phyloP scores from a whole-genome alignment of 495 filamentous ascomycete genomes.

The Evernia prunastri region DNA sequence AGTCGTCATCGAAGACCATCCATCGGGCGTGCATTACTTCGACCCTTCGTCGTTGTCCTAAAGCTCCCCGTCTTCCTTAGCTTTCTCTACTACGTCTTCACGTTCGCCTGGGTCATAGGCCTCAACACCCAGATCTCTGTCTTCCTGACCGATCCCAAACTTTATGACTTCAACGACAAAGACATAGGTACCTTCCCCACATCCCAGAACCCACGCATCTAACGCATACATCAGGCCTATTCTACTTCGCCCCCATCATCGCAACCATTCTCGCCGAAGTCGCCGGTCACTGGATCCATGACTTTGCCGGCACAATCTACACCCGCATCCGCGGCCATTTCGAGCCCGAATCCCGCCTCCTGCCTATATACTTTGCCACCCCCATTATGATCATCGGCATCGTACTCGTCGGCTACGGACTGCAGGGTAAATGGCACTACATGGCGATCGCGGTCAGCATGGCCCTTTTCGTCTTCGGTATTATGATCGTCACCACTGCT shows the following conservation, averaged over 20 bases:
- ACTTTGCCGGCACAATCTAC: constrained; percentile 43
- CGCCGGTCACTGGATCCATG: constrained; percentile 56
- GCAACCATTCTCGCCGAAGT: constrained; percentile 48
- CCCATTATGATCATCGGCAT: constrained; percentile 47
- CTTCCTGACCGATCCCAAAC: constrained; percentile 47
- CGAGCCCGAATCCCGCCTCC: constrained; percentile 53
- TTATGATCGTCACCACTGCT: constrained; percentile 59
- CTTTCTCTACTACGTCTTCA: constrained; percentile 50
- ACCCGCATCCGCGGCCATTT: constrained; percentile 44
- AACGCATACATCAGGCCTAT: constrained; percentile 36
- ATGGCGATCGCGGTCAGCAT: constrained; percentile 48
- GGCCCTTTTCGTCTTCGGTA: constrained; percentile 51
- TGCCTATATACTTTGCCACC: constrained; percentile 43
- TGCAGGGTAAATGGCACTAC: constrained; percentile 49
- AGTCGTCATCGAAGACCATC: constrained; percentile 38
- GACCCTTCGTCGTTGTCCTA: constrained; percentile 40
- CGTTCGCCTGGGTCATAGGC: constrained; percentile 55
- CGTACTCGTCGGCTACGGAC: constrained; percentile 49
- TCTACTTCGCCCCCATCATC: constrained; percentile 56
- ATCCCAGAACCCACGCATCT: neutral
- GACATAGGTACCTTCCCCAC: constrained; percentile 37
- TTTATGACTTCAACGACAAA: constrained; percentile 38
- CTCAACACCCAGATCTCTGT: constrained; percentile 57
- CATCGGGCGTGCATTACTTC: constrained; percentile 40
- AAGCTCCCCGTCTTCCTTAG: constrained; percentile 47